phyloP scores from a whole-genome alignment of 225 moss, liverwort and hornwort species.

The Physcomitrellopsis africana region DNA sequence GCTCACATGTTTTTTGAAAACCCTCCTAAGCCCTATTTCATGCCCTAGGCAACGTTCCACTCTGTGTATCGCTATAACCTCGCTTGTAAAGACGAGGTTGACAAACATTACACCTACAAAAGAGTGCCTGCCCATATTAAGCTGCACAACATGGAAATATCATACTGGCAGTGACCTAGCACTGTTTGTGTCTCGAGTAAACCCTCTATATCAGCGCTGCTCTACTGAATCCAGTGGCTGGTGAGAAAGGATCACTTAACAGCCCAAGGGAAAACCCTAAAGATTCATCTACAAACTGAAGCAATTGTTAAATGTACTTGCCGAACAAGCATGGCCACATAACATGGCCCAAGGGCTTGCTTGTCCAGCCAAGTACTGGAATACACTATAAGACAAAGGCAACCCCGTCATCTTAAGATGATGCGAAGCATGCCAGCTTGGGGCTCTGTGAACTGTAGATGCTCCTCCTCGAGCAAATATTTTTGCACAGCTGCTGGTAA shows the following conservation, averaged over 20 bases:
- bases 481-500: constrained; percentile 51
- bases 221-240: constrained; percentile 24
- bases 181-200: constrained; percentile 22
- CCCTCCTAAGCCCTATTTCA: not conserved
- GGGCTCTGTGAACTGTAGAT: constrained; percentile 44
- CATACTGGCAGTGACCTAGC: constrained; percentile 34
- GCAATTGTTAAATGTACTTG: constrained; percentile 39
- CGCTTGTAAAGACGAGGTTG: not conserved
- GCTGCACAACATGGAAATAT: constrained; percentile 43
- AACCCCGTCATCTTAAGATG: constrained; percentile 47
- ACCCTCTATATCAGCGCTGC: constrained; percentile 15
- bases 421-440: constrained; percentile 58
- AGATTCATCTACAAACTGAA: constrained; percentile 45
- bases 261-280: constrained; percentile 32
- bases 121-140: constrained; percentile 31
- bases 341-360: not conserved
- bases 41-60: not conserved
- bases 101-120: constrained; percentile 40
- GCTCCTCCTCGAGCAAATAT: constrained; percentile 52
- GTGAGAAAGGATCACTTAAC: constrained; percentile 25
- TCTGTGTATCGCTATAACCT: not conserved
- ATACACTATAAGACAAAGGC: constrained; percentile 16
- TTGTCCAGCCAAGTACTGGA: constrained; percentile 5
- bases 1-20: constrained; percentile 3
- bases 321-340: constrained; percentile 18